Evolutionary conservation across 441 rosid species (phyloP).

Genomic region (Monsonia emarginata): DNA sequence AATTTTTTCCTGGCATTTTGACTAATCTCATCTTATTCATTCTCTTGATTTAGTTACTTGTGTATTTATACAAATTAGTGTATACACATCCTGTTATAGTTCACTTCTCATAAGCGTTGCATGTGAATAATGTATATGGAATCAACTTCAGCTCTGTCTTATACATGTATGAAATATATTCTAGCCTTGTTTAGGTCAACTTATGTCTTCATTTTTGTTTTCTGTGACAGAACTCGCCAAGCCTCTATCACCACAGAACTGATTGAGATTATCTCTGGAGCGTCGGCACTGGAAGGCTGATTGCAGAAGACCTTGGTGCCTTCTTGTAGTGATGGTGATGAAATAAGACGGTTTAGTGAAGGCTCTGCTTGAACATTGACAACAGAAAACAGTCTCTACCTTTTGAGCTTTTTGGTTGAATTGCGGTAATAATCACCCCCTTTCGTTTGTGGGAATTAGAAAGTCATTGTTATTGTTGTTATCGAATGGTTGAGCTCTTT

Average conservation of each 20-base stretch:
- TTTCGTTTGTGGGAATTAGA: conserved; percentile 22
- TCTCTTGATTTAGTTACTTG: too few relatives aligned
- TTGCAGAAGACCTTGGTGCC: conserved; percentile 4
- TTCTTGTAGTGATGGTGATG: conserved; percentile 16
- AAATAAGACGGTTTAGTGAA: conserved; percentile 26
- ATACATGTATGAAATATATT: too few relatives aligned
- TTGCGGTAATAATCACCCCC: conserved; percentile 29
- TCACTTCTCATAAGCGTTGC: too few relatives aligned
- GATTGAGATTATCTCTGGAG: conserved; percentile 91
- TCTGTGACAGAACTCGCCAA: conserved; percentile 72
- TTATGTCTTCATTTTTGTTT: conserved; percentile 2
- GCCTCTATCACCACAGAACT: conserved; percentile 89
- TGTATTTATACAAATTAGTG: too few relatives aligned
- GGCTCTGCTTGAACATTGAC: conserved; percentile 21
- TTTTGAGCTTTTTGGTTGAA: conserved; percentile 22
- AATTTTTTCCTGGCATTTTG: too few relatives aligned
- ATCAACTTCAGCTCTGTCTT: too few relatives aligned
- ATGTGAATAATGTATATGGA: too few relatives aligned
- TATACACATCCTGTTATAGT: too few relatives aligned
- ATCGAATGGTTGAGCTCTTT: too few relatives aligned
- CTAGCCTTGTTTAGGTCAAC: too few relatives aligned
- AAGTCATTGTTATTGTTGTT: not conserved
- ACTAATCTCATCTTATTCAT: too few relatives aligned
- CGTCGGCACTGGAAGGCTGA: conserved; percentile 68
- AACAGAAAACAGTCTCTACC: not conserved